Conservation (phyloP, 768 basidiomycete genomes). For the Boletus insuetus region DNA sequence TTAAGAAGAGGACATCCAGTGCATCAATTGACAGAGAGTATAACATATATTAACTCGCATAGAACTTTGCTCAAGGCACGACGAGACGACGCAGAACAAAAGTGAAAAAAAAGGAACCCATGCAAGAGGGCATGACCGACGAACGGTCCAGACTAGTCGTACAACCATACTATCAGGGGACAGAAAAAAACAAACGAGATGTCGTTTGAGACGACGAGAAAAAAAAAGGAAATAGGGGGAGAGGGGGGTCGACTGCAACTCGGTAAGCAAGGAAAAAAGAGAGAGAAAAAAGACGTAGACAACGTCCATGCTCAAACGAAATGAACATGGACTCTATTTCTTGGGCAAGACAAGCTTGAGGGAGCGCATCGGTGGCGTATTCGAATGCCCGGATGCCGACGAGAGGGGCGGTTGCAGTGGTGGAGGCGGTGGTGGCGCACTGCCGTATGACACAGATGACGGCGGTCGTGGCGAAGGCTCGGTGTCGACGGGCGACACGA, state of each 20-base stretch:
- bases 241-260: background rate
- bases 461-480: constrained; percentile 33
- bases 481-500: constrained; percentile 33
- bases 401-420: constrained; percentile 6
- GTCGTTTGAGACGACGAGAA: background rate
- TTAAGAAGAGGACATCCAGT: background rate
- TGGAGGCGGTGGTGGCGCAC: constrained; percentile 10
- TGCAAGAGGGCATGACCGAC: background rate
- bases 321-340: constrained; percentile 20
- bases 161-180: background rate
- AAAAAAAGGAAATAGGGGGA: background rate
- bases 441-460: constrained; percentile 25
- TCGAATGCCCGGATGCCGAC: constrained; percentile 12
- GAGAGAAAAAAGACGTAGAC: background rate
- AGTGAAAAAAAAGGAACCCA: background rate
- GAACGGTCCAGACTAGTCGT: constrained; percentile 7
- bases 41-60: background rate
- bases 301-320: background rate
- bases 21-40: background rate
- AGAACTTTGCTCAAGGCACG: background rate
- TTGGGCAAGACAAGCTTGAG: constrained; percentile 32
- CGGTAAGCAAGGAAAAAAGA: background rate
- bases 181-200: background rate
- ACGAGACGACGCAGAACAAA: background rate
- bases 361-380: constrained; percentile 30